These are phyloP conservation scores for Chara braunii DNA, from an alignment of 139 green algal species.

Conservation along the genomic window DNA sequence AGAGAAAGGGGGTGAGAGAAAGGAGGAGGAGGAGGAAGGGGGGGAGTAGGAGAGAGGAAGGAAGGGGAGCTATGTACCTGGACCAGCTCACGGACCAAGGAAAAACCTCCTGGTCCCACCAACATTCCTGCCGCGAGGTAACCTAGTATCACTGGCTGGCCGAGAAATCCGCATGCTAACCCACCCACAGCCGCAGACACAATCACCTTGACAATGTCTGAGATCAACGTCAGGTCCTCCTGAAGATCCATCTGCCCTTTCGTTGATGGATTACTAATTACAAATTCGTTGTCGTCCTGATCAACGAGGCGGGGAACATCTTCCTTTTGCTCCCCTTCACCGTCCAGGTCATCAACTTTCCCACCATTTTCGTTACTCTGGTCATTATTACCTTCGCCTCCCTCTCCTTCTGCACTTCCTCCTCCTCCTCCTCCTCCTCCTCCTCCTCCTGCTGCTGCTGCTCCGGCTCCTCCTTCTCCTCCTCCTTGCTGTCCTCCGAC, in stretches of 20 bases:
- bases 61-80: slow-evolving; percentile 67
- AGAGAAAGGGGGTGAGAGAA: no score
- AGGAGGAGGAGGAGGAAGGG: no score
- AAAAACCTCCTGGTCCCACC: slow-evolving; percentile 81
- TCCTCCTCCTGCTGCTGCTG: slow-evolving; percentile 3
- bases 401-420: neutral
- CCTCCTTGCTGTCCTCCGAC: slow-evolving; percentile 29
- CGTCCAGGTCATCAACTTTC: slow-evolving; percentile 15
- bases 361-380: slow-evolving; percentile 9
- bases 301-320: slow-evolving; percentile 92
- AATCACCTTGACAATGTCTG: slow-evolving; percentile 63
- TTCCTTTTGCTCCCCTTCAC: slow-evolving; percentile 28
- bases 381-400: slow-evolving; percentile 10
- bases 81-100: slow-evolving; percentile 70
- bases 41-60: no score
- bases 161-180: slow-evolving; percentile 59
- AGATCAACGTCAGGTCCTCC: slow-evolving; percentile 77
- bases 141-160: slow-evolving; percentile 69
- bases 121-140: slow-evolving; percentile 88
- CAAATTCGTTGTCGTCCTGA: slow-evolving; percentile 91
- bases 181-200: slow-evolving; percentile 56
- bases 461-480: slow-evolving; percentile 29
- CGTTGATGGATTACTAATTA: slow-evolving; percentile 83
- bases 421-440: slow-evolving; percentile 9
- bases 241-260: slow-evolving; percentile 67